These are phyloP conservation scores for Ophiostoma sp. DNA, from an alignment of 2,329 filamentous ascomycete genomes.

Conservation along the genomic window DNA sequence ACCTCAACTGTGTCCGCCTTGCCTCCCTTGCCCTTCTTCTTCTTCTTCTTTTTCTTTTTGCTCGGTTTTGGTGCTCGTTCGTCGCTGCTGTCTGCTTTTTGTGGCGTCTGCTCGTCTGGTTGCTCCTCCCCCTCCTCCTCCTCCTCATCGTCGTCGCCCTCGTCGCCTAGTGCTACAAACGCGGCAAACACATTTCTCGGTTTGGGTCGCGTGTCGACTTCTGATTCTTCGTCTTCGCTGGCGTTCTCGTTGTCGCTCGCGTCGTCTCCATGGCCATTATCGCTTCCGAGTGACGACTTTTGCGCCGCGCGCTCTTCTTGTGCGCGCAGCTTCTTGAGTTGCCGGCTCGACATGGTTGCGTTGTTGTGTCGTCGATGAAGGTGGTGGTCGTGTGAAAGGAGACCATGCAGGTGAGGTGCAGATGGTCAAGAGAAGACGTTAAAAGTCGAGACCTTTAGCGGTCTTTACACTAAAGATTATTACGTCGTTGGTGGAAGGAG, in stretches of 20 bases:
- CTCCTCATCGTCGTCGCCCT: slow-evolving; percentile 44
- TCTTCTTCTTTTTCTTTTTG: slow-evolving; percentile 39
- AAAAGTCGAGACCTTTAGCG: background rate
- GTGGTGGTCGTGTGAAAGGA: background rate
- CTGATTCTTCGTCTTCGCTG: slow-evolving; percentile 27
- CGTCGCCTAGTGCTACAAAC: slow-evolving; percentile 52
- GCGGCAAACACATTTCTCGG: slow-evolving; percentile 44
- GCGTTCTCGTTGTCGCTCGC: slow-evolving; percentile 36
- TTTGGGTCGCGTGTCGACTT: slow-evolving; percentile 2
- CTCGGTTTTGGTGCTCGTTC: slow-evolving; percentile 29
- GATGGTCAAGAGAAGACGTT: background rate
- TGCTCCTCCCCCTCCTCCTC: slow-evolving; percentile 34
- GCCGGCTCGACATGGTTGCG: slow-evolving; percentile 51
- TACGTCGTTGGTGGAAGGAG: background rate
- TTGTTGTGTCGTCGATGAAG: background rate
- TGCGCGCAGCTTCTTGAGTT: slow-evolving; percentile 54
- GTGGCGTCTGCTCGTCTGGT: slow-evolving; percentile 25
- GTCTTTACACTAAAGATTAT: background rate
- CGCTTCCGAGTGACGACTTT: slow-evolving; percentile 37
- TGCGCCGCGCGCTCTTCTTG: slow-evolving; percentile 43
- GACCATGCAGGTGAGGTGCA: background rate
- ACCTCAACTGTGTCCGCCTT: slow-evolving; percentile 20
- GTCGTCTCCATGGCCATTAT: slow-evolving; percentile 34
- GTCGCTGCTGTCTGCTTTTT: slow-evolving; percentile 37
- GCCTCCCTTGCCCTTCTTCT: slow-evolving; percentile 28